Percentiles rank a stretch among this genome's conserved stretches.
Evolutionary conservation across 208 protist genomes (phyloP).

Genomic region (Trypanosomatidae sp.): DNA sequence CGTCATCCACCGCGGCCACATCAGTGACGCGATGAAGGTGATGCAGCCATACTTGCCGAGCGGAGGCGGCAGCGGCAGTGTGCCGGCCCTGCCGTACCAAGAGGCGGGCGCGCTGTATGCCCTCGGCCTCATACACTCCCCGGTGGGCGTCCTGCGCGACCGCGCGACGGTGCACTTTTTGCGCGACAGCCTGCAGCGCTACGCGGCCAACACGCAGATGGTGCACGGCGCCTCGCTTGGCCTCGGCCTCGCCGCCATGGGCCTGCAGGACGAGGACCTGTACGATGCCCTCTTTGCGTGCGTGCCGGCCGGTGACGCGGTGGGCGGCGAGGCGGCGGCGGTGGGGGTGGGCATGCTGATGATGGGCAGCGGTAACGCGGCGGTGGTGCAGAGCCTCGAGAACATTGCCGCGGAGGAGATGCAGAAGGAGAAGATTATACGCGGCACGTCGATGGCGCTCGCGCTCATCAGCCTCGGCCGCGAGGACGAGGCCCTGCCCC

Average conservation of each 20-base stretch:
- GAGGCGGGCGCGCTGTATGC: conserved; percentile 97
- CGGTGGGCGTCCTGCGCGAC: conserved; percentile 80
- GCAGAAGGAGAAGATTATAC: conserved; percentile 99
- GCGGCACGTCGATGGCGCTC: conserved; percentile 93
- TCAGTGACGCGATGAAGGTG: conserved; percentile 77
- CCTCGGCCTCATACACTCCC: conserved; percentile 96
- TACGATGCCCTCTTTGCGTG: conserved; percentile 94
- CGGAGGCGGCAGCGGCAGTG: conserved; percentile 8
- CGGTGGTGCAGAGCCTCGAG: conserved; percentile 87
- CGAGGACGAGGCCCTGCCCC: conserved; percentile 89
- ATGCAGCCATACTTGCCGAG: conserved; percentile 91
- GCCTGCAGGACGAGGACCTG: conserved; percentile 76
- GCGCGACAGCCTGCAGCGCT: conserved; percentile 41
- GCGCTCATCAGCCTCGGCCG: conserved; percentile 95
- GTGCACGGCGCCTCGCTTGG: conserved; percentile 97
- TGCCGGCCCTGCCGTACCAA: conserved; percentile 78
- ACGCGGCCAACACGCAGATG: conserved; percentile 76
- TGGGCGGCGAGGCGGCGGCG: conserved; percentile 96
- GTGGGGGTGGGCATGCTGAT: conserved; percentile 97
- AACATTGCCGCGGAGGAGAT: conserved; percentile 92
- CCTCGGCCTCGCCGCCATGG: conserved; percentile 90
- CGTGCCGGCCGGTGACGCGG: conserved; percentile 91
- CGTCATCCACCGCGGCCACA: conserved; percentile 95
- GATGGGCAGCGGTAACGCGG: conserved; percentile 90
- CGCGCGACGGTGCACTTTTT: conserved; percentile 75